These are phyloP conservation scores for Aspergillus neotritici DNA, from an alignment of 2,329 filamentous ascomycete genomes.

Conservation along the genomic window DNA sequence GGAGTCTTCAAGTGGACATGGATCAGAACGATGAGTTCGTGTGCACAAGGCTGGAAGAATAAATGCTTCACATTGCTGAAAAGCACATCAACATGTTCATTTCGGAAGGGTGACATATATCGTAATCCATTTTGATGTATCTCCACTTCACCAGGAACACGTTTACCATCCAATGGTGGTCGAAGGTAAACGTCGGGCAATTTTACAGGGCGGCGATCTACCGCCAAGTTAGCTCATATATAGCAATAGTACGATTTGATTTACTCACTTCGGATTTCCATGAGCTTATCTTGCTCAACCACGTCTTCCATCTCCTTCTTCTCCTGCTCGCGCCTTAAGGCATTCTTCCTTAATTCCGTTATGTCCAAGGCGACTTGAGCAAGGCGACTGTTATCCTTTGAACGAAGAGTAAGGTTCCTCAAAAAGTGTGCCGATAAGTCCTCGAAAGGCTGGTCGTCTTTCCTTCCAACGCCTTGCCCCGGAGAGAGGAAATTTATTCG, in stretches of 20 bases:
- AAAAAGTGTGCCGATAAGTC: slow-evolving; percentile 95
- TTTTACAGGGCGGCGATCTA: slow-evolving; percentile 80
- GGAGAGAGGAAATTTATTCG: slow-evolving; percentile 97
- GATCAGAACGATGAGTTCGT: slow-evolving; percentile 95
- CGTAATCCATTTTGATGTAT: slow-evolving; percentile 99
- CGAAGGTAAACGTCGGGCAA: slow-evolving; percentile 94
- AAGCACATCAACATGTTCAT: slow-evolving; percentile 83
- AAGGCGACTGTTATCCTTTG: slow-evolving; percentile 80
- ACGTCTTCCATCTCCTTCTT: slow-evolving; percentile 99
- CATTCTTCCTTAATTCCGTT: slow-evolving; percentile 90
- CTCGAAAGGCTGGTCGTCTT: slow-evolving; percentile 97
- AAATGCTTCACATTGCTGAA: slow-evolving; percentile 98
- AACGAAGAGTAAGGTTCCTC: slow-evolving; percentile 89
- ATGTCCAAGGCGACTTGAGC: slow-evolving; percentile 89
- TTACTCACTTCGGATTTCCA: slow-evolving; percentile 80
- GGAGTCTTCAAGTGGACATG: slow-evolving; percentile 97
- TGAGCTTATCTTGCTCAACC: slow-evolving; percentile 94
- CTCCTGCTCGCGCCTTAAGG: slow-evolving; percentile 87
- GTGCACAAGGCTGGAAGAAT: slow-evolving; percentile 96
- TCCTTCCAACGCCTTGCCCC: slow-evolving; percentile 91
- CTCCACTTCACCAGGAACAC: slow-evolving; percentile 89
- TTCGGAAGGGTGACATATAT: slow-evolving; percentile 76
- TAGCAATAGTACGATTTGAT: not conserved
- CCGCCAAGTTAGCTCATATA: slow-evolving; percentile 37
- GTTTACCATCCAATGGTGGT: slow-evolving; percentile 92